Evolutionary conservation across 495 filamentous ascomycete species (phyloP), one percentile per base, ranked within the genome.

Genomic region (Penicillium nucicola): DNA sequence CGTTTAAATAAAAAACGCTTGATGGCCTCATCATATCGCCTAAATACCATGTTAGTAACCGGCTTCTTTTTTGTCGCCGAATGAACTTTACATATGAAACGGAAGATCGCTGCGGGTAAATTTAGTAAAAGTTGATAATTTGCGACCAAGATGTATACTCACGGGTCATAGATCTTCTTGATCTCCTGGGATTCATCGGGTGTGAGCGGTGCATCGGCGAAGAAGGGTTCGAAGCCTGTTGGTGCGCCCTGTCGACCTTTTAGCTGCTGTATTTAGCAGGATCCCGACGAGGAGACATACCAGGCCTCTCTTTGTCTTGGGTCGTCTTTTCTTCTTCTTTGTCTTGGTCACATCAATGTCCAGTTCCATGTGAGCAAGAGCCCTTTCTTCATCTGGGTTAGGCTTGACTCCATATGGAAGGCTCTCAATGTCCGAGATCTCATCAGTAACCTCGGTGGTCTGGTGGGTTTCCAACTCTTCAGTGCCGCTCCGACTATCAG

Each of bases 21-120:
- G 28, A 97, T 85, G 33, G 88, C 93, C 50, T 82, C 84, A 63
- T 97, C 86, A 14, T 97, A 88, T 35, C 93, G 90, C 37, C 84
- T 87, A 33, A 13, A 45, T 8, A 19, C 45, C 19, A 56, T 28
- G 14, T 17, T 15, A 30, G 34, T 10, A 1, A 13, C 15, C 36
- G 10, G 14, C 5, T 3, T 5, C n/a, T n/a, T n/a, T n/a, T n/a
- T n/a, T n/a, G n/a, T n/a, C n/a, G n/a, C n/a, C n/a, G 4, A 14
- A 17, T 20, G 22, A 1, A 17, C 13, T 46, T 71, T 64, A 78
- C 76, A 69, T 58, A 23, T 65, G 54, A 33, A 77, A 67, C 20
- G 72, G 60, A 17, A 61, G 66, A 19, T 56, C 57, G 45, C 77
- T 68, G n/a, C n/a, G n/a, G n/a, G n/a, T n/a, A n/a, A n/a, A n/a